Evolutionary conservation across 495 filamentous ascomycete genomes (phyloP), one percentile per base, ranked within the genome.

Genomic region (Hypoxylon trugodes): DNA sequence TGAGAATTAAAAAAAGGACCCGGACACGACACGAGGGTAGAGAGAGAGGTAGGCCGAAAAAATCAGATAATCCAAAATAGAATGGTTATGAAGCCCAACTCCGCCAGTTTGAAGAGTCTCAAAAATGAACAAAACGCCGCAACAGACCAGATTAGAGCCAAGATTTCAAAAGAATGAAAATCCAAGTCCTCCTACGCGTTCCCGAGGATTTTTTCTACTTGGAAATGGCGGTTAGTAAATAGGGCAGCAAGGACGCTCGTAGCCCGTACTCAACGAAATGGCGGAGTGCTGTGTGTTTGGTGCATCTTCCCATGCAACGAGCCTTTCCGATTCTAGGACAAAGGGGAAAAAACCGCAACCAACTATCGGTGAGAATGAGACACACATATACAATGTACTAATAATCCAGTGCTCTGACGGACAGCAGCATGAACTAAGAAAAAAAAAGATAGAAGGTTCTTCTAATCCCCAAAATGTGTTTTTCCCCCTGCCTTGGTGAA

Each of bases 321-420:
- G 70, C 70, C 68, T 73, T 67, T 73, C 70, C 68, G 68, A 61
- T 63, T 67, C 60, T 66, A 68, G 70, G 70, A 68, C 64, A 70
- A 69, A 70, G 68, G 56, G n/a, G 25, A 53, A 64, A 64, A 65
- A 41, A 69, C 61, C 48, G 64, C 58, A 65, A n/a, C 68, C 55
- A 73, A 73, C 64, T 73, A 73, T 73, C 70, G 70, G 70, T 73
- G 70, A 73, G 70, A 59, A 69, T 73, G 61, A 73, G 70, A 73
- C 70, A 73, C 70, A 73, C 68, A 67, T 70, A 68, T 65, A 65
- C 68, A 66, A 64, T 65, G 49, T 62, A 67, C 64, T 58, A 40
- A 59, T 18, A n/a, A n/a, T 49, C 40, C 25, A 21, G 22, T 49
- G 35, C 59, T 61, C 66, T 67, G 48, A 70, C 67, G 67, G 67